Evolutionary conservation across 345 rosid species (phyloP).

Genomic region (Citrus inodora): DNA sequence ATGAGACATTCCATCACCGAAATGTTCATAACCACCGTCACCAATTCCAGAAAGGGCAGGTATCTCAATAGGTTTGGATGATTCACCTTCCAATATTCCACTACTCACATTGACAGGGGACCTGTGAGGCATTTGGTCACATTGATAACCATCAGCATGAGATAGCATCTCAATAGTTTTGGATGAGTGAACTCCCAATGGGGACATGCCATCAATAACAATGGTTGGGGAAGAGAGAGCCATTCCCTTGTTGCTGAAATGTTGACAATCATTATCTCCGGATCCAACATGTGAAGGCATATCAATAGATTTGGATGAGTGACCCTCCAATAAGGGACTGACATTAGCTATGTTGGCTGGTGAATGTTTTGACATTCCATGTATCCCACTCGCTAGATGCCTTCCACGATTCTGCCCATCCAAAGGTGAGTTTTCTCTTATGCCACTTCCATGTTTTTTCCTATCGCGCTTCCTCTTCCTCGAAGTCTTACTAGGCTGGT

Average conservation of each 20-base stretch:
- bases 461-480: slow-evolving; percentile 22
- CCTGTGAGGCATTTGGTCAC: slow-evolving; percentile 2
- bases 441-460: slow-evolving; percentile 26
- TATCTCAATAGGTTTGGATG: slow-evolving; percentile 8
- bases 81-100: slow-evolving; percentile 18
- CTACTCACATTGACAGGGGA: slow-evolving; percentile 9
- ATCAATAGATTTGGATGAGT: slow-evolving; percentile 4
- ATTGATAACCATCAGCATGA: neutral
- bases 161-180: neutral
- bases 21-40: neutral
- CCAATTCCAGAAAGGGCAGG: neutral
- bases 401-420: slow-evolving; percentile 25
- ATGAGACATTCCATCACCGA: slow-evolving; percentile 3
- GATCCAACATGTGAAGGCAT: neutral
- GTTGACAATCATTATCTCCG: neutral
- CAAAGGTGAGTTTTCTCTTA: slow-evolving; percentile 24
- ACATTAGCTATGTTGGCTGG: slow-evolving; percentile 16
- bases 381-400: slow-evolving; percentile 28
- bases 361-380: slow-evolving; percentile 7
- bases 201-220: slow-evolving; percentile 20
- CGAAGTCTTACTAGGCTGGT: slow-evolving; percentile 24
- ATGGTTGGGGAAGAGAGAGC: slow-evolving; percentile 15
- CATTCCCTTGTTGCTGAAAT: neutral
- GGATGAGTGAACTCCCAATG: slow-evolving; percentile 10
- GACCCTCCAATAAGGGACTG: slow-evolving; percentile 26